Percentiles rank a stretch among this genome's conserved stretches.
phyloP scores from a whole-genome alignment of 352 stramenopile genomes.

The Blastocystis sp. region DNA sequence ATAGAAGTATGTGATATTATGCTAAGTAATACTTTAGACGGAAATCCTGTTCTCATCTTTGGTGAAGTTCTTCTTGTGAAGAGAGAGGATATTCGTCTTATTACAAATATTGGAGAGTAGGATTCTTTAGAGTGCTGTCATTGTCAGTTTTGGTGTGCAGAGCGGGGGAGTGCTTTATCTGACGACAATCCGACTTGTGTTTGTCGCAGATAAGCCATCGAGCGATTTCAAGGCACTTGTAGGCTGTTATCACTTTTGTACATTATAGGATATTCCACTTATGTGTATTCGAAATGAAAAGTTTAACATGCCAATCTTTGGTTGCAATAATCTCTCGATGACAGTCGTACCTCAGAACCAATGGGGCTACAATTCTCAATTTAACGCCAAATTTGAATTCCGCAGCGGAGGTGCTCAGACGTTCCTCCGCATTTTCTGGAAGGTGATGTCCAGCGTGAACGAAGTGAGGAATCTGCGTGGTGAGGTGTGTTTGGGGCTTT shows the following conservation, averaged over 20 bases:
- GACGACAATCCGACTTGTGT: neutral
- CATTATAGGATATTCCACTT: constrained; percentile 36
- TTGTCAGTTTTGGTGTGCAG: constrained; percentile 10
- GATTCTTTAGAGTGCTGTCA: neutral
- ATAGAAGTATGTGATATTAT: neutral
- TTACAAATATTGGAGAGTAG: constrained; percentile 24
- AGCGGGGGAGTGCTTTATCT: neutral
- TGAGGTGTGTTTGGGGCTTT: neutral
- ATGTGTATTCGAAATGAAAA: constrained; percentile 26
- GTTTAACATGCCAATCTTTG: constrained; percentile 36
- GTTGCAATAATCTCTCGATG: constrained; percentile 27
- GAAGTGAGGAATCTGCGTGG: neutral
- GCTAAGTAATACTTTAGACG: neutral
- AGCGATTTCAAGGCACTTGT: neutral
- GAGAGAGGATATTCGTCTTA: neutral
- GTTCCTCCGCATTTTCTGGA: constrained; percentile 49
- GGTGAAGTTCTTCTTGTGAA: neutral
- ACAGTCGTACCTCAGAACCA: neutral
- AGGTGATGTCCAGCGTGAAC: constrained; percentile 29
- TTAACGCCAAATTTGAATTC: neutral
- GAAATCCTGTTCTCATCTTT: neutral
- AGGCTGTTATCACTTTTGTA: neutral
- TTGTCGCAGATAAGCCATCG: neutral
- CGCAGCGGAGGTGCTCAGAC: constrained; percentile 36
- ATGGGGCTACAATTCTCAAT: neutral